Percentiles rank a stretch among this genome's conserved stretches.
Conservation (phyloP, 306 rosid genomes). For the Hippophae tibetana region DNA sequence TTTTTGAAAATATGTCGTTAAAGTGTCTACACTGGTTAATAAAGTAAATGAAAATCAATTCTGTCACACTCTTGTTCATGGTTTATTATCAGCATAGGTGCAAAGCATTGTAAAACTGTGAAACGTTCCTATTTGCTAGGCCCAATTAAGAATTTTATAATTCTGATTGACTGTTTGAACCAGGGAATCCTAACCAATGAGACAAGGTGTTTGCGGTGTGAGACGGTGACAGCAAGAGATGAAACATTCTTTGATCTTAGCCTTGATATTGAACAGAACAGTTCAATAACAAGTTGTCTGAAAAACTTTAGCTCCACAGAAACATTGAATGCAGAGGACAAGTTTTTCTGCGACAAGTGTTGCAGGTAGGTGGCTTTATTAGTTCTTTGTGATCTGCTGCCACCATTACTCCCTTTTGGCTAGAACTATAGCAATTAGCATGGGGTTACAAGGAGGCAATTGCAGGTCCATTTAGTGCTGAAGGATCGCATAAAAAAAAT, state of each 20-base stretch:
- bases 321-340: slow-evolving; percentile 95
- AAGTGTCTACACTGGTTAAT: not conserved
- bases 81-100: not conserved
- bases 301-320: slow-evolving; percentile 99
- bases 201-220: slow-evolving; percentile 96
- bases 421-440: too few species aligned
- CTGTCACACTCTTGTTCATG: not conserved
- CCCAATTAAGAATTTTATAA: slow-evolving; percentile 22
- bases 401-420: too few species aligned
- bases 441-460: too few species aligned
- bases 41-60: not conserved
- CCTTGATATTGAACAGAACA: slow-evolving; percentile 98
- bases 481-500: too few species aligned
- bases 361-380: slow-evolving; percentile 59
- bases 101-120: not conserved
- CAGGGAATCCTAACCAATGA: slow-evolving; percentile 99
- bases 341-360: slow-evolving; percentile 97
- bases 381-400: too few species aligned
- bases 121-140: not conserved
- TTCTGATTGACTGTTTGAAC: slow-evolving; percentile 26
- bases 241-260: slow-evolving; percentile 96
- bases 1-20: not conserved
- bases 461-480: too few species aligned
- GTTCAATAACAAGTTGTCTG: slow-evolving; percentile 97
- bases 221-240: slow-evolving; percentile 95